phyloP scores from a whole-genome alignment of 768 basidiomycete genomes.

The Cystofilobasidium ferigula region DNA sequence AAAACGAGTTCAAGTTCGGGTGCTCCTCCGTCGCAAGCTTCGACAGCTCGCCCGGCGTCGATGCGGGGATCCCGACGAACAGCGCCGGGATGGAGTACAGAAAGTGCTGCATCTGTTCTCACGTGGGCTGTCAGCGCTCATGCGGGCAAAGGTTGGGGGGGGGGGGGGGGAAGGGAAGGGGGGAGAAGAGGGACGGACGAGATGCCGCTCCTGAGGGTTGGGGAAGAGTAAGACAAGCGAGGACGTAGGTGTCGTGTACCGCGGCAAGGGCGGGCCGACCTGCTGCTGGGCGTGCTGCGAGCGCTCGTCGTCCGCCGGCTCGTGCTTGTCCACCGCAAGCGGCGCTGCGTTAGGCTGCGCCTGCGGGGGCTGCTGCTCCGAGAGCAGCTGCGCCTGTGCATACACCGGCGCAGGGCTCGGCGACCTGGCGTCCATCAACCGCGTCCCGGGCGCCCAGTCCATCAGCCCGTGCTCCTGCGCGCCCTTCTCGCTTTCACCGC shows the following conservation, averaged over 20 bases:
- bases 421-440: too few relatives aligned
- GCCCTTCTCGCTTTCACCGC: too few relatives aligned
- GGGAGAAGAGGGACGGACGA: not conserved
- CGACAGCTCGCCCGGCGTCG: not conserved
- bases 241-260: not conserved
- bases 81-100: not conserved
- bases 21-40: not conserved
- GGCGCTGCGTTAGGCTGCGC: too few relatives aligned
- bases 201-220: conserved; percentile 1
- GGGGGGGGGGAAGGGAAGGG: not conserved
- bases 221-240: conserved; percentile 1
- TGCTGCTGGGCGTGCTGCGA: not conserved
- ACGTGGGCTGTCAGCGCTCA: not conserved
- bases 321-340: too few relatives aligned
- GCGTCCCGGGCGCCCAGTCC: too few relatives aligned
- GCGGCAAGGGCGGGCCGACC: not conserved
- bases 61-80: not conserved
- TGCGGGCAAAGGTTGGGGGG: not conserved
- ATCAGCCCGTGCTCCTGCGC: too few relatives aligned
- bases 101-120: conserved; percentile 5
- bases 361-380: not conserved
- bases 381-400: too few relatives aligned
- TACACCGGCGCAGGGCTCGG: too few relatives aligned
- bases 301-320: not conserved
- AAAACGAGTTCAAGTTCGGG: not conserved